A percentile compares a stretch with the other conserved stretches of the same genome.
Evolutionary conservation across 148 eudicot species (phyloP).

Genomic region (Talinum fruticosum): DNA sequence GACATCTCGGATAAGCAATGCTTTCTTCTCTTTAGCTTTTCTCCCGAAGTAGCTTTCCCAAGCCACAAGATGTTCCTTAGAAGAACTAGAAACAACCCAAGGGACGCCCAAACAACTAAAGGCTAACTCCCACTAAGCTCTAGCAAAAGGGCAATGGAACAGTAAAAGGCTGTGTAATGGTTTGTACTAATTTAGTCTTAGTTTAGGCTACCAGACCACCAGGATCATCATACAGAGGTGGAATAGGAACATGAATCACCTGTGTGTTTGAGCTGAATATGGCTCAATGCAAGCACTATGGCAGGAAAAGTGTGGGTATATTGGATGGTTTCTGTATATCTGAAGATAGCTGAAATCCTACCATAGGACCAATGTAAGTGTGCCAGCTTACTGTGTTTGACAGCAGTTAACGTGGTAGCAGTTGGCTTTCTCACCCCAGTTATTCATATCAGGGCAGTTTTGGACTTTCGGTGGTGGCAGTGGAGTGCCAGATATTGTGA

Average conservation of each 20-base stretch:
- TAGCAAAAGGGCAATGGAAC: too few relatives aligned
- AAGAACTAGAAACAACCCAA: too few relatives aligned
- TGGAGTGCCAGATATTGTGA: not conserved
- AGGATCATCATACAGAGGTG: not conserved
- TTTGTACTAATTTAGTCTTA: not conserved
- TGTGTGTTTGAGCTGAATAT: not conserved
- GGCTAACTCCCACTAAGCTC: too few relatives aligned
- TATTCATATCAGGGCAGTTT: not conserved
- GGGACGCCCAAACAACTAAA: too few relatives aligned
- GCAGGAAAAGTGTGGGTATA: not conserved
- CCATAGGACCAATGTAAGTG: not conserved
- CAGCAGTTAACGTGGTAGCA: not conserved
- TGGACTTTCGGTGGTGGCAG: not conserved
- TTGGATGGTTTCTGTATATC: not conserved
- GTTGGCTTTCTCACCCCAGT: not conserved
- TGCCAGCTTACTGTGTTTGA: not conserved
- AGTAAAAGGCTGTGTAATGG: too few relatives aligned
- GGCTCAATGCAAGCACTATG: not conserved
- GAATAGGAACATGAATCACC: not conserved
- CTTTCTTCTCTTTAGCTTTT: too few relatives aligned
- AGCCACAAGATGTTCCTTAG: too few relatives aligned
- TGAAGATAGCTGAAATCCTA: not conserved
- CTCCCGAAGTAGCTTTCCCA: too few relatives aligned
- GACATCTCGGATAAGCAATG: too few relatives aligned
- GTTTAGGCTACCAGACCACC: not conserved